Percentiles rank a stretch among this genome's conserved stretches.
phyloP scores from a whole-genome alignment of 768 basidiomycete species.

The Trametes punicea region DNA sequence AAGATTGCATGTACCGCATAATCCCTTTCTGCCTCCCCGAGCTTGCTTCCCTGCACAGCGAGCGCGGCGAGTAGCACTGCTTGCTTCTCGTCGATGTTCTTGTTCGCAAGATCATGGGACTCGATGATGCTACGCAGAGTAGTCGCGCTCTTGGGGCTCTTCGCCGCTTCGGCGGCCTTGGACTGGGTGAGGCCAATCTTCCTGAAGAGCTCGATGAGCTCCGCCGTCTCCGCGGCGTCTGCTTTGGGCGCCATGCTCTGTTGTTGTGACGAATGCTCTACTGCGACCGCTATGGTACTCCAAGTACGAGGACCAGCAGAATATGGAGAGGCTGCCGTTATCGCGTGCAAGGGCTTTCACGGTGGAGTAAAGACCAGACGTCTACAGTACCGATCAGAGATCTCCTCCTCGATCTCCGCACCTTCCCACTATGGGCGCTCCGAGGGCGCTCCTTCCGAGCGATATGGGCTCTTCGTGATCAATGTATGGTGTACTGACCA shows the following conservation, averaged over 20 bases:
- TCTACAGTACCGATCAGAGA: slow-evolving; percentile 7
- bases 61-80: slow-evolving; percentile 68
- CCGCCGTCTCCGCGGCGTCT: slow-evolving; percentile 33
- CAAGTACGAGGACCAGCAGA: too few species aligned
- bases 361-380: background rate
- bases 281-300: background rate
- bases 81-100: slow-evolving; percentile 69
- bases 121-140: slow-evolving; percentile 70
- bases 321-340: background rate
- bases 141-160: slow-evolving; percentile 72
- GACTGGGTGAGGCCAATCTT: slow-evolving; percentile 71
- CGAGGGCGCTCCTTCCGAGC: background rate
- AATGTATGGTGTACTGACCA: too few species aligned
- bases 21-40: slow-evolving; percentile 52
- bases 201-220: slow-evolving; percentile 58
- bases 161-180: slow-evolving; percentile 80
- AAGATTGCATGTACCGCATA: slow-evolving; percentile 68
- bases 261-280: background rate
- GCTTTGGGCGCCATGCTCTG: slow-evolving; percentile 24
- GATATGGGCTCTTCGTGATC: too few species aligned
- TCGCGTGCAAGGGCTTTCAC: slow-evolving; percentile 1
- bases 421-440: slow-evolving; percentile 1
- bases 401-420: slow-evolving; percentile 6
- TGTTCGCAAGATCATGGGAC: slow-evolving; percentile 44
- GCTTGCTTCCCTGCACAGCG: slow-evolving; percentile 59